These are phyloP conservation scores for Cinnamomum chago DNA, from an alignment of 164 flowering plant species.

Conservation along the genomic window DNA sequence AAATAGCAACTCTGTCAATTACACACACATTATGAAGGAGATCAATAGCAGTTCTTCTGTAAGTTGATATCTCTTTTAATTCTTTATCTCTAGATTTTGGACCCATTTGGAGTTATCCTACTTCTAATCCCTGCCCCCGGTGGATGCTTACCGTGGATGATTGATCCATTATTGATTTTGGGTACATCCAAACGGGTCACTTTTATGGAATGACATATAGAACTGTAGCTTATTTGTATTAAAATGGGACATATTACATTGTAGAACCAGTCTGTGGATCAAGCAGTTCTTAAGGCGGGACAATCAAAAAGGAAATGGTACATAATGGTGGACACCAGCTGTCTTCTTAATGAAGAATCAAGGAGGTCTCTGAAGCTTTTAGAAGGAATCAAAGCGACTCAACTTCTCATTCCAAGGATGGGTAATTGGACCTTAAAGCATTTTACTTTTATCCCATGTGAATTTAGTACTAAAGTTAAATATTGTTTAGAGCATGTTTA, in stretches of 20 bases:
- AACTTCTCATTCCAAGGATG: slow-evolving; percentile 68
- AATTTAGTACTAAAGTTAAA: background rate
- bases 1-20: slow-evolving; percentile 29
- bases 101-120: no score
- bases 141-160: no score
- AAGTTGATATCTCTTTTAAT: slow-evolving; percentile 15
- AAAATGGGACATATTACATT: slow-evolving; percentile 1
- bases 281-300: slow-evolving; percentile 3
- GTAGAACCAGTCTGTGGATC: slow-evolving; percentile 34
- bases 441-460: background rate
- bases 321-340: slow-evolving; percentile 67
- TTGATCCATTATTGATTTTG: background rate
- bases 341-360: slow-evolving; percentile 64
- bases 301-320: slow-evolving; percentile 49
- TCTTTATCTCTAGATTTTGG: background rate
- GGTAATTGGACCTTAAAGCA: slow-evolving; percentile 39
- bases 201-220: background rate
- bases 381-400: slow-evolving; percentile 82
- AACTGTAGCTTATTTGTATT: no score
- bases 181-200: background rate
- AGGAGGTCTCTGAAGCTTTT: slow-evolving; percentile 69
- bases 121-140: no score
- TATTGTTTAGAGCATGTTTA: no score
- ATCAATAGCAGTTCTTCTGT: slow-evolving; percentile 22
- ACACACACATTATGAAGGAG: slow-evolving; percentile 17